phyloP scores from a whole-genome alignment of 2,329 filamentous ascomycete species.

The Apiospora aurea region DNA sequence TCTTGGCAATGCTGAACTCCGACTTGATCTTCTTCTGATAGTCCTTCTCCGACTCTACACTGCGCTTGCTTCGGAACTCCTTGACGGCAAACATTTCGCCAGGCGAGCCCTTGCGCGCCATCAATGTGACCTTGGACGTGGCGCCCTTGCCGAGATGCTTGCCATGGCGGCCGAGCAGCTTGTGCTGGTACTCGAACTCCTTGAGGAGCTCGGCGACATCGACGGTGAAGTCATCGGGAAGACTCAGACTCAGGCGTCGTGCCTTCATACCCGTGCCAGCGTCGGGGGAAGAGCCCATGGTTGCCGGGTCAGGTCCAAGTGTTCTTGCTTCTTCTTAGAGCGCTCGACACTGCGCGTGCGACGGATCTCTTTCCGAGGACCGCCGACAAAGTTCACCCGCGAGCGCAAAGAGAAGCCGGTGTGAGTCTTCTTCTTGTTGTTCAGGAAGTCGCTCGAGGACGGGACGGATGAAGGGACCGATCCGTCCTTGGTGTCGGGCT shows the following conservation, averaged over 20 bases:
- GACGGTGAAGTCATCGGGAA: slow-evolving; percentile 77
- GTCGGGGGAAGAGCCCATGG: slow-evolving; percentile 70
- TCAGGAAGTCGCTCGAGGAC: slow-evolving; percentile 52
- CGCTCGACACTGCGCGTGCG: slow-evolving; percentile 41
- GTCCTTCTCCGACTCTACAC: slow-evolving; percentile 69
- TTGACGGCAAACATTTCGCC: slow-evolving; percentile 83
- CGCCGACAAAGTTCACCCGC: slow-evolving; percentile 53
- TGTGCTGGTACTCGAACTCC: slow-evolving; percentile 75
- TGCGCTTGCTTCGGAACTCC: slow-evolving; percentile 78
- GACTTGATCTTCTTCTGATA: slow-evolving; percentile 92
- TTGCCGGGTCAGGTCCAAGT: slow-evolving; percentile 49
- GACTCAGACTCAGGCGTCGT: slow-evolving; percentile 75
- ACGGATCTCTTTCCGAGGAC: slow-evolving; percentile 36
- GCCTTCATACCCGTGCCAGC: slow-evolving; percentile 79
- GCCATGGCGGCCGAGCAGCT: slow-evolving; percentile 74
- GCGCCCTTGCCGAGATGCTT: slow-evolving; percentile 83
- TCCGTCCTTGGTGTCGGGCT: slow-evolving; percentile 37
- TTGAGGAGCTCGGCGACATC: slow-evolving; percentile 72
- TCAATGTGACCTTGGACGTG: slow-evolving; percentile 82
- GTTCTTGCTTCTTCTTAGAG: slow-evolving; percentile 34
- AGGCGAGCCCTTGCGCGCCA: slow-evolving; percentile 72
- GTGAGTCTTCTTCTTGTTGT: slow-evolving; percentile 58
- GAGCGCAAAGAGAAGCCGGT: slow-evolving; percentile 59
- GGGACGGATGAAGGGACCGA: slow-evolving; percentile 43
- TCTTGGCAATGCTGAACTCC: slow-evolving; percentile 88